Conservation (phyloP, 495 filamentous ascomycete species). For the Hypoxylon crocopeplum region DNA sequence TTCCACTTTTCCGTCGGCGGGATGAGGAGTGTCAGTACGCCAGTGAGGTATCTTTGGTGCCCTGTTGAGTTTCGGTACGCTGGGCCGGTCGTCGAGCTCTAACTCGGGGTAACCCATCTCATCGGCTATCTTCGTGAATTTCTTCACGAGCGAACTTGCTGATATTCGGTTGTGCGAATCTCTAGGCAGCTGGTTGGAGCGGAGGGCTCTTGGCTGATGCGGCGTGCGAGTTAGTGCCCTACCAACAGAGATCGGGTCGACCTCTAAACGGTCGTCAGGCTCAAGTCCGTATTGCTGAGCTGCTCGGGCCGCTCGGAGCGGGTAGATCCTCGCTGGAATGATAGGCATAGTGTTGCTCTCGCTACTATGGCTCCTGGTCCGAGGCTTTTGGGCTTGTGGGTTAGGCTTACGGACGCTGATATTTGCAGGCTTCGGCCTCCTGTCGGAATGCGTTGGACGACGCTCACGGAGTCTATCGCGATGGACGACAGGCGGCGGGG, state of each 20-base stretch:
- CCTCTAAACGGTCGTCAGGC: not conserved
- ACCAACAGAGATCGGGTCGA: not conserved
- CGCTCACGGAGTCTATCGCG: not conserved
- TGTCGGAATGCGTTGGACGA: not conserved
- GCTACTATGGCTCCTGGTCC: not conserved
- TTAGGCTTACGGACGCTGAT: not conserved
- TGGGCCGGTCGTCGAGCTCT: not conserved
- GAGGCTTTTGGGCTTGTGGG: not conserved
- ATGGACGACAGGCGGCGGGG: not conserved
- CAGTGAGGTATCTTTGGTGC: slow-evolving; percentile 20
- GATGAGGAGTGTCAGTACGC: slow-evolving; percentile 9
- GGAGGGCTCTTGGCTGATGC: slow-evolving; percentile 9
- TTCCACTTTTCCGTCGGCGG: too few relatives aligned
- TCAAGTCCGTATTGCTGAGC: not conserved
- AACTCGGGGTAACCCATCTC: not conserved
- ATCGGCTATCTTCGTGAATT: slow-evolving; percentile 19
- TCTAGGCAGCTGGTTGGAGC: not conserved
- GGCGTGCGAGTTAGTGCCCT: slow-evolving; percentile 1
- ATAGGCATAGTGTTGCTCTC: not conserved
- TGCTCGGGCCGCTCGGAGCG: not conserved
- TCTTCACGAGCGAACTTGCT: slow-evolving; percentile 16
- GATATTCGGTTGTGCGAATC: not conserved
- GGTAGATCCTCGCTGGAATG: too few relatives aligned
- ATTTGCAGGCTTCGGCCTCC: not conserved
- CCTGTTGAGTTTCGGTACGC: not conserved